phyloP scores from a whole-genome alignment of 2,329 filamentous ascomycete genomes.

The Penicillium verrucosum region DNA sequence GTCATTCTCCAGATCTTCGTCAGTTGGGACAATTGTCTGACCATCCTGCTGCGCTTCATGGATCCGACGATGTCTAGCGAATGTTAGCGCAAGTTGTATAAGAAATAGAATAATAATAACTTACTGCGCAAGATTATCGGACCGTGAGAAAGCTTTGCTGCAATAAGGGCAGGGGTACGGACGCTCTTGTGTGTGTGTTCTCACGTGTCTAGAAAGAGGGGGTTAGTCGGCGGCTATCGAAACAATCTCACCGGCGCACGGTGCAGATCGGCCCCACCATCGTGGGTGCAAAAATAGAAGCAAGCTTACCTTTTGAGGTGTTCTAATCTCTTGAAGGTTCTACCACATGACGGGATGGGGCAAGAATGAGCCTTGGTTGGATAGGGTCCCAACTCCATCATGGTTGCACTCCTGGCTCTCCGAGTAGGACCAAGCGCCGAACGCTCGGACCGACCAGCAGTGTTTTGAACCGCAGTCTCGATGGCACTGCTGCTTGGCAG shows the following conservation, averaged over 20 bases:
- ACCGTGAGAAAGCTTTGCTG: conserved; percentile 97
- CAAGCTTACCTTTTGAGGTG: conserved; percentile 90
- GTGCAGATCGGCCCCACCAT: conserved; percentile 22
- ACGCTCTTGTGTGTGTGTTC: conserved; percentile 98
- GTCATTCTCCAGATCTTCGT: conserved; percentile 84
- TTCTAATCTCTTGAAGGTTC: conserved; percentile 97
- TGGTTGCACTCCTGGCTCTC: conserved; percentile 87
- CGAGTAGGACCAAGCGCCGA: conserved; percentile 69
- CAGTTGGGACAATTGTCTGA: conserved; percentile 48
- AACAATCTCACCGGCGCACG: conserved; percentile 39
- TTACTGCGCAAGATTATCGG: conserved; percentile 98
- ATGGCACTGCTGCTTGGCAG: conserved; percentile 62
- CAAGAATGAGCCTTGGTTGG: conserved; percentile 98
- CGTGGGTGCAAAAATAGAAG: conserved; percentile 24
- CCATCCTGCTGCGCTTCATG: conserved; percentile 72
- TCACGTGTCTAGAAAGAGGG: conserved; percentile 75
- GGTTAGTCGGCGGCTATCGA: conserved; percentile 53
- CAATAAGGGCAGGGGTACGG: conserved; percentile 97
- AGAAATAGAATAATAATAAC: conserved; percentile 26
- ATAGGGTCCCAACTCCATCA: conserved; percentile 95
- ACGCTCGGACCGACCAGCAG: conserved; percentile 56
- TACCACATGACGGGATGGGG: conserved; percentile 96
- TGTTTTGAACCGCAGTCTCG: conserved; percentile 54
- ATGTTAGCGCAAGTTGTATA: conserved; percentile 35
- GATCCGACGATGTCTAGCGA: conserved; percentile 64